These are phyloP conservation scores for Aspergillus ellipticus DNA, from an alignment of 495 filamentous ascomycete genomes.

Conservation along the genomic window DNA sequence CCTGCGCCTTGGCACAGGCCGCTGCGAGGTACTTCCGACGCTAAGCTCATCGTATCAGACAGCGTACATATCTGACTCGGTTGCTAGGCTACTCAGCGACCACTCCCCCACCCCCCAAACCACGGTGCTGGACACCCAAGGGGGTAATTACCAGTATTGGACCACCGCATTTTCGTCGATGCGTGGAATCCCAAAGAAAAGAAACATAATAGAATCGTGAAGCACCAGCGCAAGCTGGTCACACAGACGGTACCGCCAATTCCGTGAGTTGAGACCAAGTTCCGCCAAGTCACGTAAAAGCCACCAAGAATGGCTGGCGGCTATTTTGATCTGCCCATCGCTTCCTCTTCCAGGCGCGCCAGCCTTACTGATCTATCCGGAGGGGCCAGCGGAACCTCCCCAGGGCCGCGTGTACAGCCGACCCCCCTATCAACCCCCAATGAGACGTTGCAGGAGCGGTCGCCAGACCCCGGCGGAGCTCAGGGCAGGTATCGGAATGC, in stretches of 20 bases:
- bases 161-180: no score
- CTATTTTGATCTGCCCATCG: conserved; percentile 37
- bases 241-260: conserved; percentile 9
- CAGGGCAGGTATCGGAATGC: conserved; percentile 41
- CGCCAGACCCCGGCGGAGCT: conserved; percentile 20
- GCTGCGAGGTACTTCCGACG: conserved; percentile 7
- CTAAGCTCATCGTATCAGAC: neutral
- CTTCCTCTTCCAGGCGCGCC: conserved; percentile 26
- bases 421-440: conserved; percentile 21
- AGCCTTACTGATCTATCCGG: conserved; percentile 28
- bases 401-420: conserved; percentile 23
- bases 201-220: neutral
- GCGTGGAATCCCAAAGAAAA: neutral
- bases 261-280: conserved; percentile 4
- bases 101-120: neutral
- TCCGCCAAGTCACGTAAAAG: conserved; percentile 13
- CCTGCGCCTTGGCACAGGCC: conserved; percentile 12
- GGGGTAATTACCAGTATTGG: neutral
- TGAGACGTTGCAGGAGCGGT: conserved; percentile 23
- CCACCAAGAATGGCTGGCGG: conserved; percentile 35
- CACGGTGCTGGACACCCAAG: neutral
- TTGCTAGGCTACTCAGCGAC: conserved; percentile 11
- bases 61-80: conserved; percentile 10
- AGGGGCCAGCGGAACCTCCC: conserved; percentile 21
- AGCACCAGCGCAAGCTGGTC: conserved; percentile 7